Base-by-base conservation (phyloP, 306 rosid species). In the Quercus mongolica region DNA sequence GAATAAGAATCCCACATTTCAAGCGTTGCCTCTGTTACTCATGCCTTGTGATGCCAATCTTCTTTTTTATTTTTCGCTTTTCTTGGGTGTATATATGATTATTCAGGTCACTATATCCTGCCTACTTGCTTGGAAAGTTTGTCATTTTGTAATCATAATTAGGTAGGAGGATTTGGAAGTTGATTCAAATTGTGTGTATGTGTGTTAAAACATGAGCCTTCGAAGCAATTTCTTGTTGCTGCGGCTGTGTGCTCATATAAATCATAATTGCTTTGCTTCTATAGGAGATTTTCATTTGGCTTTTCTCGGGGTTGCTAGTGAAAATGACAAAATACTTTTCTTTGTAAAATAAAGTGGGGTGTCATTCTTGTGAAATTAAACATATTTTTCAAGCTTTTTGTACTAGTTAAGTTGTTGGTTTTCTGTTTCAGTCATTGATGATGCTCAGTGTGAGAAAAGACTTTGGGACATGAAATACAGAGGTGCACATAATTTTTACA, bases 381-480 rank as follows among this genome's bases (percentile, higher is more conserved):
- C 31, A 49, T 49, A 12, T 12, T 12, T 49, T 49, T 12, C 54
- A 49, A 49, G 5, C 17, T 19, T n/a, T 5, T 21, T 33, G 21
- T 18, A 19, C 54, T 33, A 35, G n/a, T 35, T 68, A 38, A 59
- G 23, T 30, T 52, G 67, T 57, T 49, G 52, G 46, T 25, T 68
- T 77, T 79, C 71, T 82, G 78, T 74, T 89, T 80, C 93, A 94
- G 99, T 94, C 51, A 94, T 94, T 64, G 90, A 90, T 79, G 97
- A 94, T 78, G 95, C 97, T 74, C 69, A 78, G 80, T 92, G 99
- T 58, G 97, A 90, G 82, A 57, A 88, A 84, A 86, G 97, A 88
- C 97, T 94, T 51, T 92, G 99, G 97, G 94, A 91, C 80, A 92
- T 92, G 99, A 94, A 94, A 89, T 76, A 87, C 86, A 86, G 62